Conservation (phyloP, 1,284 basidiomycete species). For the Cystobasidiaceae sp. region DNA sequence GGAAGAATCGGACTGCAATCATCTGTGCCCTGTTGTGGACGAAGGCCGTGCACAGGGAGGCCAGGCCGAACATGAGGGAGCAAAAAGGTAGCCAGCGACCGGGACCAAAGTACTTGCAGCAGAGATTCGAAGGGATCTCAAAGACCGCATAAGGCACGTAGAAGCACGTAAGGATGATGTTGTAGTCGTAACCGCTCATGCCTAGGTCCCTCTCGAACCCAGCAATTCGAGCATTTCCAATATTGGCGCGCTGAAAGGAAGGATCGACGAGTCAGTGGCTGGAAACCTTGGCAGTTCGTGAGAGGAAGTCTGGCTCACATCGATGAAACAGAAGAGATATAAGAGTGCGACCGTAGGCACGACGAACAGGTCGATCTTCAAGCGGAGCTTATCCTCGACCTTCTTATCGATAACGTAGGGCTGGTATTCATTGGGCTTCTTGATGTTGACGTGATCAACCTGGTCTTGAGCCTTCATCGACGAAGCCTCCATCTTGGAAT, state of each 20-base stretch:
- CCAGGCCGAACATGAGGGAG: not conserved
- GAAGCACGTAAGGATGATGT: not conserved
- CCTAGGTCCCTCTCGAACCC: not conserved
- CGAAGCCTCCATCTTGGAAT: too few species aligned
- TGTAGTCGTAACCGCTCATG: slow-evolving; percentile 3
- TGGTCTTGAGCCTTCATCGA: too few species aligned
- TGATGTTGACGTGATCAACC: too few species aligned
- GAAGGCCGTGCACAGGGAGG: not conserved
- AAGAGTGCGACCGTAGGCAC: not conserved
- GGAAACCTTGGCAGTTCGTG: too few species aligned
- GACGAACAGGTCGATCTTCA: not conserved
- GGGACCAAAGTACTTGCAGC: slow-evolving; percentile 1
- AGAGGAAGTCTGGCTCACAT: not conserved
- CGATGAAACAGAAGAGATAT: not conserved
- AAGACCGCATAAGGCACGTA: not conserved
- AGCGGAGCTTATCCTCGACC: not conserved
- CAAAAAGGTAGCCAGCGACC: not conserved
- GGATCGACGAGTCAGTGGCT: too few species aligned
- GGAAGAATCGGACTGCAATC: not conserved
- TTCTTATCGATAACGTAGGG: not conserved
- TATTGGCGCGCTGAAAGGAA: too few species aligned
- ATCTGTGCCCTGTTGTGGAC: not conserved
- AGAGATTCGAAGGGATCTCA: not conserved
- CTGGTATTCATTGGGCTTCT: too few species aligned
- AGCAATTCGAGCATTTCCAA: not conserved